Evolutionary conservation across 2,329 filamentous ascomycete genomes (phyloP).

Genomic region (Blastomyces gilchristii): DNA sequence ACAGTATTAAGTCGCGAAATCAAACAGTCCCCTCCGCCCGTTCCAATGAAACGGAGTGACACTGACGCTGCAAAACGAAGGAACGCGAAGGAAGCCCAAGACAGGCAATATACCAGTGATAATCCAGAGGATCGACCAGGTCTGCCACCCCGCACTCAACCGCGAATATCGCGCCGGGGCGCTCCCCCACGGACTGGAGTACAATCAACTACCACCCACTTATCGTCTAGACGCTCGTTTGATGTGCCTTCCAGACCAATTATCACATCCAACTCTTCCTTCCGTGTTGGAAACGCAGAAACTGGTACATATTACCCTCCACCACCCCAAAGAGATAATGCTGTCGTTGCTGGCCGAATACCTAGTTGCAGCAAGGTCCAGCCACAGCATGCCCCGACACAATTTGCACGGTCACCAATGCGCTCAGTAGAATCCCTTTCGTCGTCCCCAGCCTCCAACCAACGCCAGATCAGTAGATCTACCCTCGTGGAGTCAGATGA

Average conservation of each 20-base stretch:
- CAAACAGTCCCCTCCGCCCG: slow-evolving; percentile 17
- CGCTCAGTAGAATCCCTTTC: slow-evolving; percentile 21
- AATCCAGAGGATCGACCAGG: slow-evolving; percentile 39
- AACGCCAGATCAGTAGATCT: slow-evolving; percentile 9
- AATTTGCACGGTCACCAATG: slow-evolving; percentile 22
- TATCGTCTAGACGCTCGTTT: slow-evolving; percentile 11
- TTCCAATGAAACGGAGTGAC: slow-evolving; percentile 17
- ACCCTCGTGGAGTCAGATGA: slow-evolving; percentile 42
- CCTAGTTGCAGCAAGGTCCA: slow-evolving; percentile 9
- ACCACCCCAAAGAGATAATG: slow-evolving; percentile 24
- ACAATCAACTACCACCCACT: not conserved
- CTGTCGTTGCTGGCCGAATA: slow-evolving; percentile 15
- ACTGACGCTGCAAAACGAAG: slow-evolving; percentile 19
- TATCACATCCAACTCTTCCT: not conserved
- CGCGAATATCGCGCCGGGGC: slow-evolving; percentile 12
- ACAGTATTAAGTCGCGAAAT: slow-evolving; percentile 21
- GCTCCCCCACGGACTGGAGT: slow-evolving; percentile 9
- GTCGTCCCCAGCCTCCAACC: slow-evolving; percentile 5
- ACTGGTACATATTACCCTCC: slow-evolving; percentile 22
- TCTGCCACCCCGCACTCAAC: slow-evolving; percentile 34
- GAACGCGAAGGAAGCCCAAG: slow-evolving; percentile 26
- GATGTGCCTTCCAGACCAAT: slow-evolving; percentile 10
- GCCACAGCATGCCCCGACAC: slow-evolving; percentile 14
- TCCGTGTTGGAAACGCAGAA: slow-evolving; percentile 10
- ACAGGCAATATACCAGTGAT: slow-evolving; percentile 20